Evolutionary conservation across 1,139 yeast species (phyloP).

Genomic region (Blastobotrys malaysiensis): DNA sequence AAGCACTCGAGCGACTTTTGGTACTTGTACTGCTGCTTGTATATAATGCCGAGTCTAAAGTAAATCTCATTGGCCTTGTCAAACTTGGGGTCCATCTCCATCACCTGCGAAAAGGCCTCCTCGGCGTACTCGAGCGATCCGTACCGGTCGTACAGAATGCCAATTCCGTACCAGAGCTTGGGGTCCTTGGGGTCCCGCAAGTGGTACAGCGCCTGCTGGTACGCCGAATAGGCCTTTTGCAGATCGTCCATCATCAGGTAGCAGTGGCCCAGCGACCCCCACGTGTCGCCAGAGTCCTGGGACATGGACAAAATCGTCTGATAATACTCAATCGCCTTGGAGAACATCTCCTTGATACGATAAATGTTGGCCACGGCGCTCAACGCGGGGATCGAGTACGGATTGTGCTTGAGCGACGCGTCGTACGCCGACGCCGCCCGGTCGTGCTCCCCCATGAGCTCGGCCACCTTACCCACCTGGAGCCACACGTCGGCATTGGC

Average conservation of each 20-base stretch:
- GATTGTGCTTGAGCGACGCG: slow-evolving; percentile 81
- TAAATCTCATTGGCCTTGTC: slow-evolving; percentile 96
- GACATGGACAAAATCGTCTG: slow-evolving; percentile 77
- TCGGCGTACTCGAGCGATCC: slow-evolving; percentile 96
- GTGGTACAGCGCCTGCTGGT: slow-evolving; percentile 90
- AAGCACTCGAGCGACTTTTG: slow-evolving; percentile 88
- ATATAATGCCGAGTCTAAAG: slow-evolving; percentile 93
- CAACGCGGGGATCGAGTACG: slow-evolving; percentile 78
- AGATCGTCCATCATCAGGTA: slow-evolving; percentile 93
- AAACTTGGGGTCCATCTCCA: slow-evolving; percentile 91
- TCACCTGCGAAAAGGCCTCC: slow-evolving; percentile 93
- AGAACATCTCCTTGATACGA: slow-evolving; percentile 82
- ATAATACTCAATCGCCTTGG: slow-evolving; percentile 89
- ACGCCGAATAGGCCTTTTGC: slow-evolving; percentile 92
- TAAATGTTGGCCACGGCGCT: slow-evolving; percentile 84
- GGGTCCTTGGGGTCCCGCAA: slow-evolving; percentile 93
- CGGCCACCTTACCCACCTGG: slow-evolving; percentile 83
- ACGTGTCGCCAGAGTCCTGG: slow-evolving; percentile 90
- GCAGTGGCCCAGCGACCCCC: slow-evolving; percentile 97
- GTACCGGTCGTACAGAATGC: slow-evolving; percentile 89
- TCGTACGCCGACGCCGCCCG: slow-evolving; percentile 87
- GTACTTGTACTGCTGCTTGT: slow-evolving; percentile 88
- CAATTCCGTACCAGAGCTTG: slow-evolving; percentile 97
- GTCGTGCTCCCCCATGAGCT: slow-evolving; percentile 81
- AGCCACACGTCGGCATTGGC: slow-evolving; percentile 89